Evolutionary conservation across 2,329 filamentous ascomycete genomes (phyloP).

Genomic region (Sclerotiophoma versabilis): DNA sequence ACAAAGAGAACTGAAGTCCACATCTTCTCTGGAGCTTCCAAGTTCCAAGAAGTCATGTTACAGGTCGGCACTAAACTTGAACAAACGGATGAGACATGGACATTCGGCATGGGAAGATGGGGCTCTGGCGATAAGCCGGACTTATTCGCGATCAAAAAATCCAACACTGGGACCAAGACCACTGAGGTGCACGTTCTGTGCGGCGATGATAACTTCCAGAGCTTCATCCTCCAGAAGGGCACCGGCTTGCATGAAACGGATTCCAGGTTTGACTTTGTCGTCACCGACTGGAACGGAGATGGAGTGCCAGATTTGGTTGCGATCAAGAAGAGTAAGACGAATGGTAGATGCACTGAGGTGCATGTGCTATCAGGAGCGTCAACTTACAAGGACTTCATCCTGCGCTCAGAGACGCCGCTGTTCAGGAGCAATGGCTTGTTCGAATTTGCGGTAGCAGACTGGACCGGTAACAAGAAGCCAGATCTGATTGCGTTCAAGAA

Average conservation of each 20-base stretch:
- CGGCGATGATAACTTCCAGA: background rate
- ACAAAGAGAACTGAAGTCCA: background rate
- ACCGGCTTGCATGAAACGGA: background rate
- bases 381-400: background rate
- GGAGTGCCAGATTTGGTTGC: background rate
- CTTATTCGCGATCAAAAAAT: background rate
- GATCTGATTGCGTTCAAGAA: slow-evolving; percentile 1
- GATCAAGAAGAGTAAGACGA: background rate
- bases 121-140: background rate
- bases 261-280: background rate
- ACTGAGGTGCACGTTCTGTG: background rate
- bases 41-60: background rate
- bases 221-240: background rate
- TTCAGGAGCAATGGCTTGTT: background rate
- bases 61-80: background rate
- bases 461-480: slow-evolving; percentile 1
- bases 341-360: background rate
- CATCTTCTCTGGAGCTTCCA: background rate
- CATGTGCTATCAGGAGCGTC: slow-evolving; percentile 1
- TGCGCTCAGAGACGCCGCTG: background rate
- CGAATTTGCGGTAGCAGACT: slow-evolving; percentile 3
- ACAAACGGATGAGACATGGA: background rate
- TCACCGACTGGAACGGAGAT: background rate
- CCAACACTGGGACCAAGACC: background rate
- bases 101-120: slow-evolving; percentile 1